Evolutionary conservation across 495 filamentous ascomycete species (phyloP).

Genomic region (Penicillium psychrofluorescens): DNA sequence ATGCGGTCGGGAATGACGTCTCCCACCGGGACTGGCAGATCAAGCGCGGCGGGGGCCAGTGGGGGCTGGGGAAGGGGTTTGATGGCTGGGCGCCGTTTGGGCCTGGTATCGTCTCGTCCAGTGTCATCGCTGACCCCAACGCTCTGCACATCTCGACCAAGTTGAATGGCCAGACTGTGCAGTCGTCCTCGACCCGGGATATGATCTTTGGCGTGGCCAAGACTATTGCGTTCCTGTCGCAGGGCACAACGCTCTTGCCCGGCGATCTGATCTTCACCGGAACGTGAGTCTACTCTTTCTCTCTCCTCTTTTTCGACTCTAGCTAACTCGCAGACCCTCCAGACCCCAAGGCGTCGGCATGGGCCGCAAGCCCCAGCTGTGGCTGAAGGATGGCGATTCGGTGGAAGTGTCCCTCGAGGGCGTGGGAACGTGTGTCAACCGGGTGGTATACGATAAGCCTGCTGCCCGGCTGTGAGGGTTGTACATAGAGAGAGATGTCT

Average conservation of each 20-base stretch:
- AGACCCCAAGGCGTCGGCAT: slow-evolving; percentile 74
- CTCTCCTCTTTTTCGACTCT: neutral
- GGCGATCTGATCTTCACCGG: slow-evolving; percentile 84
- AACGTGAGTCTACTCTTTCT: slow-evolving; percentile 48
- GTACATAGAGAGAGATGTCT: neutral
- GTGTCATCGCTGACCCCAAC: slow-evolving; percentile 65
- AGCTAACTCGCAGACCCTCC: slow-evolving; percentile 5
- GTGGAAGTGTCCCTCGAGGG: slow-evolving; percentile 67
- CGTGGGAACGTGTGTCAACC: slow-evolving; percentile 65
- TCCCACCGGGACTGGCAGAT: slow-evolving; percentile 83
- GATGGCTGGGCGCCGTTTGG: slow-evolving; percentile 88
- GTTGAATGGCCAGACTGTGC: slow-evolving; percentile 65
- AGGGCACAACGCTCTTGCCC: slow-evolving; percentile 68
- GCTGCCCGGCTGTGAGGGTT: slow-evolving; percentile 42
- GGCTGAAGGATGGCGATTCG: slow-evolving; percentile 75
- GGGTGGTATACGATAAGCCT: slow-evolving; percentile 56
- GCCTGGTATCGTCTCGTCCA: slow-evolving; percentile 65
- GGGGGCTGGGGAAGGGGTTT: slow-evolving; percentile 76
- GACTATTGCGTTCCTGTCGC: slow-evolving; percentile 68
- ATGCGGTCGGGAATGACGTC: slow-evolving; percentile 76
- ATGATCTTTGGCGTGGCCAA: slow-evolving; percentile 76
- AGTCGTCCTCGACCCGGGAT: slow-evolving; percentile 68
- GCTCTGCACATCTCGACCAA: slow-evolving; percentile 56
- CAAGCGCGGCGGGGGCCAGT: slow-evolving; percentile 71
- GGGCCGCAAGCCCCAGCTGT: slow-evolving; percentile 64